Base-by-base conservation (phyloP, 2,329 filamentous ascomycete genomes). In the Alternaria rosae region DNA sequence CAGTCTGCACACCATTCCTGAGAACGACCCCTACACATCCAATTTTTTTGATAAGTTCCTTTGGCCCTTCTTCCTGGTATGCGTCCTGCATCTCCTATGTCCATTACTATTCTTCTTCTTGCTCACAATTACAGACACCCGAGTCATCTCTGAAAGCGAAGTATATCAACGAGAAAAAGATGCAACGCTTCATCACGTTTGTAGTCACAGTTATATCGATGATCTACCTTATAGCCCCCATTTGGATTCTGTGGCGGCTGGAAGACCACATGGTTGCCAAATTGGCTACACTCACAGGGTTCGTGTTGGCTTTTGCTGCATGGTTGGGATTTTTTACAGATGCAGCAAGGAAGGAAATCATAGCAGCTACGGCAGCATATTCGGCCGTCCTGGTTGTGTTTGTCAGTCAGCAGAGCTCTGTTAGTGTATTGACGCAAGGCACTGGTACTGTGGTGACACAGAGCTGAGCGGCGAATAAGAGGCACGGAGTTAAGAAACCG, bases 81-180 rank as follows among this genome's bases (percentile, higher is more conserved):
- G 30, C n/a, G n/a, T n/a, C n/a, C n/a, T n/a, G n/a, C n/a, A n/a
- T n/a, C n/a, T n/a, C n/a, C n/a, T n/a, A n/a, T n/a, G n/a, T n/a
- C n/a, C n/a, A n/a, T n/a, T n/a, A n/a, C n/a, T n/a, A n/a, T n/a
- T n/a, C n/a, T n/a, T n/a, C n/a, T n/a, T n/a, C n/a, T n/a, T n/a
- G n/a, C n/a, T n/a, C n/a, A n/a, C n/a, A n/a, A n/a, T n/a, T n/a
- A n/a, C n/a, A 25, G 32, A 35, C 32, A 7, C 15, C 32, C 1
- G 15, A 1, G 2, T 35, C 32, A 35, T n/a, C 0, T 6, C 0
- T 2, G 0, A 1, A 4, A 0, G 13, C 32, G 4, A 35, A 35
- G 15, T 35, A 38, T 15, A 15, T 38, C 0, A 17, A 38, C 15
- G 32, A 38, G 10, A 15, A 38, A 3, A 38, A 38, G 9, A 38